Evolutionary conservation across 139 green algal genomes (phyloP).

Genomic region (Auxenochlorella protothecoides): DNA sequence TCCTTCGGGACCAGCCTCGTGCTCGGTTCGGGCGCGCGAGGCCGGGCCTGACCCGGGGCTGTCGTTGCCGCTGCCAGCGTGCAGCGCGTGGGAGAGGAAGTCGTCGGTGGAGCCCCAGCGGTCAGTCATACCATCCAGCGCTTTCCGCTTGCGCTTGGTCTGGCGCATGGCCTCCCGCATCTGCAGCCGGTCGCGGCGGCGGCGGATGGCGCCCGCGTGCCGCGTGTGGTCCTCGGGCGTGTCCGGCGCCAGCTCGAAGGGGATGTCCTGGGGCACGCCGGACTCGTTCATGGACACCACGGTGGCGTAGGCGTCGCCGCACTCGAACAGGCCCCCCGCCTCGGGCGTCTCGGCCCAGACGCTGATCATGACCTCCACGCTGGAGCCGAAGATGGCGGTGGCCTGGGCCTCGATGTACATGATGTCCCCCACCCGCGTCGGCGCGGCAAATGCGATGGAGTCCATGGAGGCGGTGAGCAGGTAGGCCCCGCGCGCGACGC

Average conservation of each 20-base stretch:
- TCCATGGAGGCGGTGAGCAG: conserved; percentile 69
- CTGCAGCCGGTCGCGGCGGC: conserved; percentile 10
- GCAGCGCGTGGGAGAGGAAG: background rate
- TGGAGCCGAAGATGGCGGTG: conserved; percentile 60
- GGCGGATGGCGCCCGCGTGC: conserved; percentile 4
- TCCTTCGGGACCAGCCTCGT: no score
- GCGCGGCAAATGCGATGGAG: conserved; percentile 46
- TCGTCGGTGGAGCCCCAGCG: background rate
- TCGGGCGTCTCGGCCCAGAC: conserved; percentile 61
- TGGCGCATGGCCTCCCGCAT: conserved; percentile 10
- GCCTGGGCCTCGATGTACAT: conserved; percentile 70
- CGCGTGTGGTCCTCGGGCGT: conserved; percentile 14
- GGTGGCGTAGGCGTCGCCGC: conserved; percentile 59
- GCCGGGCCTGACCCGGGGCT: no score
- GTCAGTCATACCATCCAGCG: conserved; percentile 9
- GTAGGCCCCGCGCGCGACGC: conserved; percentile 42
- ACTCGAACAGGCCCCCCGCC: conserved; percentile 48
- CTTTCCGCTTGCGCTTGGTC: conserved; percentile 1
- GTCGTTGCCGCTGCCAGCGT: no score
- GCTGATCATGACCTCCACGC: conserved; percentile 61
- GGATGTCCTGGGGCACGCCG: conserved; percentile 14
- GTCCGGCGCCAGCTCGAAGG: conserved; percentile 18
- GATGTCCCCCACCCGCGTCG: conserved; percentile 63
- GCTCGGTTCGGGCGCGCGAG: background rate
- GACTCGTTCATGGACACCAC: conserved; percentile 36